A percentile compares a stretch with the other conserved stretches of the same genome.
Evolutionary conservation across 78 protist genomes (phyloP).

Genomic region (Blattamonas nauphoetae): DNA sequence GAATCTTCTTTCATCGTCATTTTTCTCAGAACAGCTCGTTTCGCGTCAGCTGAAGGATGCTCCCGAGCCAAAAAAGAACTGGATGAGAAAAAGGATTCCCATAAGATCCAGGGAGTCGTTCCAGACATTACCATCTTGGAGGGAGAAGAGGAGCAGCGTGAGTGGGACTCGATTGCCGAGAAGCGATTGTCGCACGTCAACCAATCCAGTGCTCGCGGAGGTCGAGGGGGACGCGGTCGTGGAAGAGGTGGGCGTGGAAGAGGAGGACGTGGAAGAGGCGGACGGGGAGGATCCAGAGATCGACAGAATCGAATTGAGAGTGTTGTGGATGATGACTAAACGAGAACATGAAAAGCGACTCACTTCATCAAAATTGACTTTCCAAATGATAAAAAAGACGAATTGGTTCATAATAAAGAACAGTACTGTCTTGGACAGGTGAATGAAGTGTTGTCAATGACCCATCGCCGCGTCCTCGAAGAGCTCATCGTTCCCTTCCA

Average conservation of each 20-base stretch:
- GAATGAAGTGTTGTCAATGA: too few relatives aligned
- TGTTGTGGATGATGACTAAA: not conserved
- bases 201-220: not conserved
- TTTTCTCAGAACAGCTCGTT: not conserved
- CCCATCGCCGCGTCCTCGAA: too few relatives aligned
- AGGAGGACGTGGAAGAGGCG: not conserved
- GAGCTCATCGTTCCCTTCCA: too few relatives aligned
- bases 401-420: too few relatives aligned
- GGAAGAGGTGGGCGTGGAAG: not conserved
- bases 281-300: not conserved
- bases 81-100: not conserved
- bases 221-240: not conserved
- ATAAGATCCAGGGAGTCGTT: not conserved
- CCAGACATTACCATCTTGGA: not conserved
- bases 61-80: not conserved
- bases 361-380: too few relatives aligned
- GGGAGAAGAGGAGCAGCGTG: not conserved
- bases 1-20: not conserved
- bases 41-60: not conserved
- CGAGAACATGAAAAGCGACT: too few relatives aligned
- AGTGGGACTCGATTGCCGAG: not conserved
- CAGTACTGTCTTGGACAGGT: too few relatives aligned
- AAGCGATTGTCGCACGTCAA: not conserved
- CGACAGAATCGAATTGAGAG: not conserved
- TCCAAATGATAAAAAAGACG: too few relatives aligned